Evolutionary conservation across 352 stramenopile species (phyloP).

Genomic region (Pythium rhizo-oryzae): DNA sequence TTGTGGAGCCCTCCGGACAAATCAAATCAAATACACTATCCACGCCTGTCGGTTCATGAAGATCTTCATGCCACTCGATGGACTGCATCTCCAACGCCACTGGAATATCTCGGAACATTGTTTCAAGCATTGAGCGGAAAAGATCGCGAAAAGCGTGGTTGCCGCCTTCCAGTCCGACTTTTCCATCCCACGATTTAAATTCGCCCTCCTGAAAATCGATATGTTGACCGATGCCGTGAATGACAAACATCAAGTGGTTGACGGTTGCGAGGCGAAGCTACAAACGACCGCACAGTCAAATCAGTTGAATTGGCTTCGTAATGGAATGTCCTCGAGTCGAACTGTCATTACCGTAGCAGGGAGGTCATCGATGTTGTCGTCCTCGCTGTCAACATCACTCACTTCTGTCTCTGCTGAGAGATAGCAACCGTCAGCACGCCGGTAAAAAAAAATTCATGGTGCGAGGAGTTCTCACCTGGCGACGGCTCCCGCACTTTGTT

Average conservation of each 20-base stretch:
- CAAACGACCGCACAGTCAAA: not conserved
- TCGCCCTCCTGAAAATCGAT: conserved; percentile 87
- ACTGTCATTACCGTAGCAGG: conserved; percentile 55
- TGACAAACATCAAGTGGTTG: conserved; percentile 88
- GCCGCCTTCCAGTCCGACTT: conserved; percentile 68
- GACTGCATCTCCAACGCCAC: conserved; percentile 86
- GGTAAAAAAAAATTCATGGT: too few relatives aligned
- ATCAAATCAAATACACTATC: conserved; percentile 88
- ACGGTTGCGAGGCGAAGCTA: conserved; percentile 74
- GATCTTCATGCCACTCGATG: conserved; percentile 91
- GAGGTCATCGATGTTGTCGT: conserved; percentile 73
- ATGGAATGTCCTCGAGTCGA: not conserved
- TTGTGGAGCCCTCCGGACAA: conserved; percentile 68
- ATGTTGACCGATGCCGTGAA: conserved; percentile 86
- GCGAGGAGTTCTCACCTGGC: conserved; percentile 30
- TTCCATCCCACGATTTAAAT: conserved; percentile 78
- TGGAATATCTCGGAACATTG: conserved; percentile 81
- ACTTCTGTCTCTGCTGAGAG: not conserved
- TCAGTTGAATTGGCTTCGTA: not conserved
- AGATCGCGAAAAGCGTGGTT: conserved; percentile 83
- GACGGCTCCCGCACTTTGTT: conserved; percentile 36
- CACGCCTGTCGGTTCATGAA: conserved; percentile 83
- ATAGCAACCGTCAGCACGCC: not conserved
- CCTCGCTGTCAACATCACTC: conserved; percentile 45
- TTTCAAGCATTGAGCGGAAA: conserved; percentile 76